Evolutionary conservation across 768 basidiomycete species (phyloP), one percentile per base, ranked within the genome.

Genomic region (Baorangia bicolor): DNA sequence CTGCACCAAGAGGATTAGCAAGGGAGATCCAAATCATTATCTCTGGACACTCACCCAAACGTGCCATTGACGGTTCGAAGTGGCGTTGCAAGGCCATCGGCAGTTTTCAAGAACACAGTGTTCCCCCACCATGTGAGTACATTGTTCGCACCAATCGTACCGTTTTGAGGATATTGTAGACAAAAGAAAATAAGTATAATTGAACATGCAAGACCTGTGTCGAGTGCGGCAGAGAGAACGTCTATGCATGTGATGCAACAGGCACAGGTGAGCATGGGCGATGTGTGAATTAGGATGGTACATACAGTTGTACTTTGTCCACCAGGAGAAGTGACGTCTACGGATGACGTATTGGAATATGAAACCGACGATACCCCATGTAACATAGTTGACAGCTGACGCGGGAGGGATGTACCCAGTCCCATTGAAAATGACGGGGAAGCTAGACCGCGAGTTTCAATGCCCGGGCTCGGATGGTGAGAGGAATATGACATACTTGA

Each of bases 51-150:
- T 61, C 45, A 71, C 69, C 69, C 69, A 49, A 73, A 71, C 9
- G 68, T 73, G 4, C 56, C 49, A 13, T 65, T 57, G 5, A 37
- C n/a, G 5, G 42, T 18, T 10, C 21, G 37, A 1, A 71, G 54
- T 0, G 69, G 55, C 35, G 55, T 48, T 3, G 43, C 21, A 4
- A n/a, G 28, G 16, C 51, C 64, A 45, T 77, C 75, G 3, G 63
- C 75, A 1, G 71, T 76, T 0, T 69, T 69, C 42, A 51, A 6
- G 55, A 56, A 69, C 8, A 71, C 65, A 57, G 73, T 79, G 60
- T 89, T 89, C 12, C 88, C 88, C 87, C 87, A 89, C 88, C 88
- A 90, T 1, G 56, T 60, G 46, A 77, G 78, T 42, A 90, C 64
- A n/a, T 55, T 84, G 51, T 77, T 72, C 12, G 62, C n/a, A 6